Evolutionary conservation across 2,329 filamentous ascomycete genomes (phyloP).

Genomic region (Xylaria multiplex): DNA sequence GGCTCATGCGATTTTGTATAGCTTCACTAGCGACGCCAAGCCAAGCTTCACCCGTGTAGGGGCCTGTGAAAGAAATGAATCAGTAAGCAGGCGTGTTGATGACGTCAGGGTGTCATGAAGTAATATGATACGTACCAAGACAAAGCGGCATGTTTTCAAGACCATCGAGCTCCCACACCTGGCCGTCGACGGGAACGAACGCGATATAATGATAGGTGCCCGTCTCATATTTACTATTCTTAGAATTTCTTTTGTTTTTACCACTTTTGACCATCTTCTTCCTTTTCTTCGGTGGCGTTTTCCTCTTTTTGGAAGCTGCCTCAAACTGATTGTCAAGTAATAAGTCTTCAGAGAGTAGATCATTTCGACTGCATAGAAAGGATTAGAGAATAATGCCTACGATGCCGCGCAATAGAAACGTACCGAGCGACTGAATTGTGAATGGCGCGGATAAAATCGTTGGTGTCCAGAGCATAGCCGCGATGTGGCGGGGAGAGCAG

Average conservation of each 20-base stretch:
- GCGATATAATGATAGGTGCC: conserved; percentile 87
- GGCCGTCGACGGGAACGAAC: conserved; percentile 78
- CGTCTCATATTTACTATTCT: conserved; percentile 57
- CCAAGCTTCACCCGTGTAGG: conserved; percentile 66
- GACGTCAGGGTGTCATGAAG: background rate
- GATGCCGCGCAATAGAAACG: conserved; percentile 35
- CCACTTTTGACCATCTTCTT: conserved; percentile 23
- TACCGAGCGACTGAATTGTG: conserved; percentile 89
- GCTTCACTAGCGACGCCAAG: conserved; percentile 69
- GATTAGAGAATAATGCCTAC: background rate
- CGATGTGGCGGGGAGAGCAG: conserved; percentile 76
- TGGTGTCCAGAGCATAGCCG: conserved; percentile 78
- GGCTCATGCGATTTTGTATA: conserved; percentile 74
- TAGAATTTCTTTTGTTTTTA: conserved; percentile 21
- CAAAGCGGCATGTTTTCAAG: conserved; percentile 76
- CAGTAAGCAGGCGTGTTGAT: conserved; percentile 10
- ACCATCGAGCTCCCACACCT: conserved; percentile 90
- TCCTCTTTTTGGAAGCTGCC: conserved; percentile 50
- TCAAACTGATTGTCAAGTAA: conserved; percentile 67
- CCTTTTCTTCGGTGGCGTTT: conserved; percentile 34
- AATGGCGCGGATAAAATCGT: conserved; percentile 78
- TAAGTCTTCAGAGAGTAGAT: conserved; percentile 78
- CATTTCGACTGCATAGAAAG: conserved; percentile 67
- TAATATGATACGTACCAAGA: conserved; percentile 59
- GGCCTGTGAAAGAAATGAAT: conserved; percentile 52